phyloP scores from a whole-genome alignment of 805 yeast genomes.

The Sugiyamaella mastotermitis region DNA sequence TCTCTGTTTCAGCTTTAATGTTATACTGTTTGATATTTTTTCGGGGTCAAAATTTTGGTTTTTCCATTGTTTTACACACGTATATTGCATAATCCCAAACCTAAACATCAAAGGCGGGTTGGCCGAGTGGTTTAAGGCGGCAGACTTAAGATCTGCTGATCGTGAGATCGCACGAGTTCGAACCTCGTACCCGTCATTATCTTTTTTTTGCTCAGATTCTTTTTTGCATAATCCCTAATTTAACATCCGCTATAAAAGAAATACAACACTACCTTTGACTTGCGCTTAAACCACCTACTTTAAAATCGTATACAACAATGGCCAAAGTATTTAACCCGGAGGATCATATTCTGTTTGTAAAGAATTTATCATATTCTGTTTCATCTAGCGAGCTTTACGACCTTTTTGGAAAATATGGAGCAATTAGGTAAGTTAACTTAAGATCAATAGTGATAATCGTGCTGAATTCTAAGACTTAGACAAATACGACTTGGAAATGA shows the following conservation, averaged over 20 bases:
- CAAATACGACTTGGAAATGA: slow-evolving; percentile 45
- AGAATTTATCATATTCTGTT: slow-evolving; percentile 51
- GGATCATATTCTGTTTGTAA: slow-evolving; percentile 41
- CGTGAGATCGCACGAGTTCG: slow-evolving; percentile 30
- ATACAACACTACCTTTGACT: neutral
- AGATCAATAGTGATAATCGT: neutral
- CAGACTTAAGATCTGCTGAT: slow-evolving; percentile 35
- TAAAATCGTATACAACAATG: neutral
- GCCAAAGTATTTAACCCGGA: slow-evolving; percentile 12
- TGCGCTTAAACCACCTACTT: neutral
- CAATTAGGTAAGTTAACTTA: slow-evolving; percentile 30
- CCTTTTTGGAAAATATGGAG: slow-evolving; percentile 50
- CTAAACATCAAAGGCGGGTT: slow-evolving; percentile 31
- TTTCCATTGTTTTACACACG: too few species aligned
- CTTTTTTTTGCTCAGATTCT: slow-evolving; percentile 10
- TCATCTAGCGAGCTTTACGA: slow-evolving; percentile 43
- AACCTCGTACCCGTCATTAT: slow-evolving; percentile 33
- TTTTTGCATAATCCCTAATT: neutral
- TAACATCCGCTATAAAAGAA: neutral
- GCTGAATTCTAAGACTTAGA: slow-evolving; percentile 14
- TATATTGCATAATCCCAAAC: too few species aligned
- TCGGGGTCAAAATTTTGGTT: too few species aligned
- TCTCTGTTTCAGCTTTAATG: too few species aligned
- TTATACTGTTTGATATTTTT: too few species aligned
- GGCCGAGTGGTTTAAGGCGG: slow-evolving; percentile 37